Conservation (phyloP, 2,329 filamentous ascomycete genomes). For the Camillea tinctor region DNA sequence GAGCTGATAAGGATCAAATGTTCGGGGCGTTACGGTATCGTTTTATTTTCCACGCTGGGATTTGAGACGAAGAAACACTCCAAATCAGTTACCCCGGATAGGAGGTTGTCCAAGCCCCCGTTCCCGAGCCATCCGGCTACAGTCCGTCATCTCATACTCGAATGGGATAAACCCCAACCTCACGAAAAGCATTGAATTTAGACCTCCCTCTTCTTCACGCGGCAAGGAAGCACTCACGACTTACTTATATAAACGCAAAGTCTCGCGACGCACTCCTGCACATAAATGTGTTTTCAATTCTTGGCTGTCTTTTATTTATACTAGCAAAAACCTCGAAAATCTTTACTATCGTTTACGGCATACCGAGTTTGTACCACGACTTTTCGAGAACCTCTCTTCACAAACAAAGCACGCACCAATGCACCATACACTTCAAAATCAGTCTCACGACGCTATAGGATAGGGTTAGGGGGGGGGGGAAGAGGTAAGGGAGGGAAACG, state of each 20-base stretch:
- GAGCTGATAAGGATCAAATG: neutral
- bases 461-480: neutral
- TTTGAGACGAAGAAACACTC: neutral
- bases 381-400: neutral
- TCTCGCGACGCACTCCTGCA: neutral
- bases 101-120: neutral
- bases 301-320: neutral
- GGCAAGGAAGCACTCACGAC: neutral
- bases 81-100: neutral
- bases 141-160: neutral
- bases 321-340: neutral
- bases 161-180: neutral
- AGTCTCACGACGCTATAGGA: conserved; percentile 19
- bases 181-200: neutral
- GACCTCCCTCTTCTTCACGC: neutral
- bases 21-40: neutral
- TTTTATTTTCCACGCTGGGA: neutral
- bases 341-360: neutral
- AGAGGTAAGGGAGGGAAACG: conserved; percentile 1
- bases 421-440: conserved; percentile 8
- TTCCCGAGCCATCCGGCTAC: neutral
- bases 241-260: neutral
- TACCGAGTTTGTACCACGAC: conserved; percentile 20
- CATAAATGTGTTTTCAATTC: neutral
- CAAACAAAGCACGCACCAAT: conserved; percentile 3